These are phyloP conservation scores for Anthracocystis setariae DNA, from an alignment of 1,284 basidiomycete genomes.

Conservation along the genomic window DNA sequence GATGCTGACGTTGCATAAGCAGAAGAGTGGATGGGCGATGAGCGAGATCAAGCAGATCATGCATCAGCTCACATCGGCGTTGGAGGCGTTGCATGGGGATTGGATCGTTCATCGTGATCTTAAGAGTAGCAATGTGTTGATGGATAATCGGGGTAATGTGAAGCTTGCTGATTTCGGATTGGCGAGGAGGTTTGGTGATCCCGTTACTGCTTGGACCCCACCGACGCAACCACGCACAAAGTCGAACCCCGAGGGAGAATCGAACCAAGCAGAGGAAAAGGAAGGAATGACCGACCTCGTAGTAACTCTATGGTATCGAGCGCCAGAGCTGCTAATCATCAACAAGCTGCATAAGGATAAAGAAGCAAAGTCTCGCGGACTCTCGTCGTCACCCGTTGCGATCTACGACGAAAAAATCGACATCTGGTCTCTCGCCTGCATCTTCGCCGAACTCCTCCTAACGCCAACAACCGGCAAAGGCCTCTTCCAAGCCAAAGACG, in stretches of 20 bases:
- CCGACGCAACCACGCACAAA: neutral
- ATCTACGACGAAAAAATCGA: conserved; percentile 62
- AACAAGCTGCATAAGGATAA: conserved; percentile 4
- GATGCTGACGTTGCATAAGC: conserved; percentile 75
- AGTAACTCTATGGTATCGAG: conserved; percentile 99
- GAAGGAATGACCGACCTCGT: conserved; percentile 94
- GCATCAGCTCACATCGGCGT: conserved; percentile 90
- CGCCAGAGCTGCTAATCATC: conserved; percentile 37
- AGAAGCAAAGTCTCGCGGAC: too few relatives aligned
- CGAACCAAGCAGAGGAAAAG: conserved; percentile 63
- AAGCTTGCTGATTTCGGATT: conserved; percentile 99
- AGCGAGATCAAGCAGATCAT: conserved; percentile 98
- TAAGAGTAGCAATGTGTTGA: conserved; percentile 95
- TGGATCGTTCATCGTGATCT: conserved; percentile 98
- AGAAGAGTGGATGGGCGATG: conserved; percentile 93
- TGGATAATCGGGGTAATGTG: conserved; percentile 98
- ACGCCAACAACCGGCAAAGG: conserved; percentile 75
- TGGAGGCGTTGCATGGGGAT: conserved; percentile 88
- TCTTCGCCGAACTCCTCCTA: conserved; percentile 93
- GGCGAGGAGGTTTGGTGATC: conserved; percentile 93
- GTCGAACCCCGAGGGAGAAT: neutral
- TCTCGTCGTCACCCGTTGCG: neutral
- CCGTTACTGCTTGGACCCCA: conserved; percentile 70
- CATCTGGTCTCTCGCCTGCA: conserved; percentile 93
- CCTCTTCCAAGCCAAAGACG: conserved; percentile 92